These are phyloP conservation scores for Saccharum hybrid DNA, from an alignment of 202 grass and related monocot genomes.

Conservation along the genomic window DNA sequence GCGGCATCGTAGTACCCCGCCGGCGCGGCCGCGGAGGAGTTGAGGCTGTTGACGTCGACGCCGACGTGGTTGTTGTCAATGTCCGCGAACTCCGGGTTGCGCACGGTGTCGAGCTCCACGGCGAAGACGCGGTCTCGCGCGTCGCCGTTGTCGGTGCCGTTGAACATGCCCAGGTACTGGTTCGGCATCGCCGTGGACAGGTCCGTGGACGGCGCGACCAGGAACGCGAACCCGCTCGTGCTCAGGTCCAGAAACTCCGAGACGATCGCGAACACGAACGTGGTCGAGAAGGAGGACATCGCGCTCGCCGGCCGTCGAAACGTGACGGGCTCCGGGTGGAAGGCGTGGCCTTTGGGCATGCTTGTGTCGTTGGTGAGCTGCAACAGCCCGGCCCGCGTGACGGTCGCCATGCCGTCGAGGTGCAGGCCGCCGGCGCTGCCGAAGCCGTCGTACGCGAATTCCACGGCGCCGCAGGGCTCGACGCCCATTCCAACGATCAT, in stretches of 20 bases:
- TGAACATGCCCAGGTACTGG: slow-evolving; percentile 69
- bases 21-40: slow-evolving; percentile 40
- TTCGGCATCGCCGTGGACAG: slow-evolving; percentile 50
- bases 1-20: slow-evolving; percentile 55
- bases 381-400: slow-evolving; percentile 56
- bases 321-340: slow-evolving; percentile 43
- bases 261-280: slow-evolving; percentile 72
- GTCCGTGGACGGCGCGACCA: slow-evolving; percentile 53
- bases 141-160: slow-evolving; percentile 56
- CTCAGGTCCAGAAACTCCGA: slow-evolving; percentile 69
- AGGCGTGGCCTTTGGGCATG: slow-evolving; percentile 57
- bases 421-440: slow-evolving; percentile 22
- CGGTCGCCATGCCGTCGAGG: slow-evolving; percentile 49
- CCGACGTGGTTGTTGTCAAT: slow-evolving; percentile 83
- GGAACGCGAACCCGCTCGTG: slow-evolving; percentile 69
- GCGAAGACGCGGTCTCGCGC: slow-evolving; percentile 57
- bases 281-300: slow-evolving; percentile 65
- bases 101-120: slow-evolving; percentile 72
- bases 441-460: slow-evolving; percentile 61
- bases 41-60: slow-evolving; percentile 68
- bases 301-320: slow-evolving; percentile 19
- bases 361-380: slow-evolving; percentile 64
- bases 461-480: not conserved
- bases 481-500: not conserved
- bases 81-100: slow-evolving; percentile 68